These are phyloP conservation scores for Penicillium sp. DNA, from an alignment of 2,329 filamentous ascomycete genomes.

Conservation along the genomic window DNA sequence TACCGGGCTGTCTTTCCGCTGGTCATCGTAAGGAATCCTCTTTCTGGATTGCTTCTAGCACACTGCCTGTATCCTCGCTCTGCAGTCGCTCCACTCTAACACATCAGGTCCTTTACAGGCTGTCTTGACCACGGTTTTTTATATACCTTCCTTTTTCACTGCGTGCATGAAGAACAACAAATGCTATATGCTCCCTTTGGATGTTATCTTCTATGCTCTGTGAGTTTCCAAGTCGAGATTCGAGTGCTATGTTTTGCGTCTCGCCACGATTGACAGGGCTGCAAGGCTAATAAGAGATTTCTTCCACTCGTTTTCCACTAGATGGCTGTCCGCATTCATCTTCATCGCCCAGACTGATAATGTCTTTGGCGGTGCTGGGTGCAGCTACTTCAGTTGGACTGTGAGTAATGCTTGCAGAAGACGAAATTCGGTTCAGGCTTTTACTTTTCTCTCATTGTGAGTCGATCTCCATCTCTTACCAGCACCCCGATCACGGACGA, in stretches of 20 bases:
- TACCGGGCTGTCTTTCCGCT: conserved; percentile 12
- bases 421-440: neutral
- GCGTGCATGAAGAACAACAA: conserved; percentile 9
- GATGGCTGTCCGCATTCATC: conserved; percentile 2
- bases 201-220: conserved; percentile 13
- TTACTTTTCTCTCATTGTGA: neutral
- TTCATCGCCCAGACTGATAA: conserved; percentile 1
- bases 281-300: too few species aligned
- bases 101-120: neutral
- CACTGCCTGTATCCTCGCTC: too few species aligned
- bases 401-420: neutral
- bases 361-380: neutral
- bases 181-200: conserved; percentile 14
- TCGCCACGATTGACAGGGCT: too few species aligned
- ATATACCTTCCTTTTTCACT: conserved; percentile 12
- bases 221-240: neutral
- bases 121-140: conserved; percentile 9
- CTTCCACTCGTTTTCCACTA: neutral
- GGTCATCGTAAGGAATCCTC: conserved; percentile 7
- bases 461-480: neutral
- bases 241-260: too few species aligned
- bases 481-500: too few species aligned
- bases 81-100: too few species aligned
- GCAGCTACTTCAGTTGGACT: neutral
- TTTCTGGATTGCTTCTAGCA: too few species aligned